Percentiles rank a stretch among this genome's conserved stretches.
These are phyloP conservation scores for Boletus hoseneyae DNA, from an alignment of 1,284 basidiomycete species.

Conservation along the genomic window DNA sequence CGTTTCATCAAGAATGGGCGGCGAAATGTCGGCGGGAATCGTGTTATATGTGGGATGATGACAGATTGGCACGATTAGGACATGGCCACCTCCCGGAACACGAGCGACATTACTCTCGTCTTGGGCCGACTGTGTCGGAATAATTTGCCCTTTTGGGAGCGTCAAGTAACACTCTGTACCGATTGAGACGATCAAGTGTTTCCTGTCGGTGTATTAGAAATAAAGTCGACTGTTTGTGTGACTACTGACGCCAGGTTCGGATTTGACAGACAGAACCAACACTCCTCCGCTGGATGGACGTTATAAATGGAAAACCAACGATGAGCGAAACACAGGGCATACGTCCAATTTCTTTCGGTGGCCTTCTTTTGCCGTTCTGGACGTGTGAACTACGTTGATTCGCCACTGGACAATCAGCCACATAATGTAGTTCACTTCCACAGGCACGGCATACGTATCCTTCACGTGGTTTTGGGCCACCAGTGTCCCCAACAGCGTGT, in stretches of 20 bases:
- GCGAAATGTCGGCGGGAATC: constrained; percentile 73
- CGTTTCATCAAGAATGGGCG: constrained; percentile 77
- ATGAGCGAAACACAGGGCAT: constrained; percentile 29
- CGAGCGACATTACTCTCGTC: constrained; percentile 38
- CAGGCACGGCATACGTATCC: constrained; percentile 89
- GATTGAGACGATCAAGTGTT: constrained; percentile 92
- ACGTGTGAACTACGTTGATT: constrained; percentile 40
- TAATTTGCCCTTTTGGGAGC: constrained; percentile 88
- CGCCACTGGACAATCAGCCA: constrained; percentile 82
- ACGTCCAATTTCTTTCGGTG: constrained; percentile 79
- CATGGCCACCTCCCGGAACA: constrained; percentile 92
- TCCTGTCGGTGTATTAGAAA: constrained; percentile 45
- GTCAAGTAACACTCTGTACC: constrained; percentile 92
- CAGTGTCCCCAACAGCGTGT: constrained; percentile 71
- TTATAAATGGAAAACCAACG: constrained; percentile 4
- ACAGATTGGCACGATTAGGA: constrained; percentile 82
- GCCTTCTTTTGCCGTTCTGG: constrained; percentile 49
- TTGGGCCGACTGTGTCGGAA: constrained; percentile 65
- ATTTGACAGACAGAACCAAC: constrained; percentile 96
- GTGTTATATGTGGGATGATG: constrained; percentile 61
- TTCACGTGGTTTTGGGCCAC: constrained; percentile 72
- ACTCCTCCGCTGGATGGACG: constrained; percentile 66
- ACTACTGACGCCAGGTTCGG: constrained; percentile 77
- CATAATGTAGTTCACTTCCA: constrained; percentile 77
- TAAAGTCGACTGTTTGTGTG: constrained; percentile 5